phyloP scores from a whole-genome alignment of 768 basidiomycete genomes.

The Mycena polygramma region DNA sequence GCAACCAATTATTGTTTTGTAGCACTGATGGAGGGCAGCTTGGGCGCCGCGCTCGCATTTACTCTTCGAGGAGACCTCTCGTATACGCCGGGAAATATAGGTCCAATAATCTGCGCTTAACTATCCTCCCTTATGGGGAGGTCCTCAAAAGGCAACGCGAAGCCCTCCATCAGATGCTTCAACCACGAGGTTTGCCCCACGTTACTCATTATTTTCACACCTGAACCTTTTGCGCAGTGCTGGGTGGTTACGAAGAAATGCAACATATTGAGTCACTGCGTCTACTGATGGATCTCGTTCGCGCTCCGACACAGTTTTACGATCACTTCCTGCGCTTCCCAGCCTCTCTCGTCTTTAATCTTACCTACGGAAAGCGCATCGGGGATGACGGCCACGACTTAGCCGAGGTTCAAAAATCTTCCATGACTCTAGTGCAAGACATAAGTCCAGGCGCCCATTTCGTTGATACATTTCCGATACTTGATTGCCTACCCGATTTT shows the following conservation, averaged over 20 bases:
- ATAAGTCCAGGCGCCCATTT: not conserved
- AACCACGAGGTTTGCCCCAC: not conserved
- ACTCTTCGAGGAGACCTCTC: not conserved
- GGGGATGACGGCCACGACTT: not conserved
- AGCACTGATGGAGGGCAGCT: not conserved
- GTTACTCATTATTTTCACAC: not conserved
- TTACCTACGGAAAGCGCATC: not conserved
- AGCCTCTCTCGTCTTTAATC: not conserved
- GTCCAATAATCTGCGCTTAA: not conserved
- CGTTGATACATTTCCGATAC: not conserved
- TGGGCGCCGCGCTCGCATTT: not conserved
- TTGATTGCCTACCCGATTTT: not conserved
- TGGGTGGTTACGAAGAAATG: not conserved
- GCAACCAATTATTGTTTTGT: not conserved
- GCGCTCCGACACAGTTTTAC: not conserved
- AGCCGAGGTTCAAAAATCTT: not conserved
- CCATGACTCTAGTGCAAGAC: not conserved
- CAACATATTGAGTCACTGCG: not conserved
- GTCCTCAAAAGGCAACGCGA: not conserved
- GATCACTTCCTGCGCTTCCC: not conserved
- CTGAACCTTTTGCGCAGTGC: not conserved
- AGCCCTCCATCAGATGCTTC: conserved; percentile 3
- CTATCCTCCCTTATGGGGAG: not conserved
- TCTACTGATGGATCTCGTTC: not conserved
- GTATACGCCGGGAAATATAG: not conserved